Conservation (phyloP, 2,329 filamentous ascomycete genomes). For the Colletotrichum tropicicola region DNA sequence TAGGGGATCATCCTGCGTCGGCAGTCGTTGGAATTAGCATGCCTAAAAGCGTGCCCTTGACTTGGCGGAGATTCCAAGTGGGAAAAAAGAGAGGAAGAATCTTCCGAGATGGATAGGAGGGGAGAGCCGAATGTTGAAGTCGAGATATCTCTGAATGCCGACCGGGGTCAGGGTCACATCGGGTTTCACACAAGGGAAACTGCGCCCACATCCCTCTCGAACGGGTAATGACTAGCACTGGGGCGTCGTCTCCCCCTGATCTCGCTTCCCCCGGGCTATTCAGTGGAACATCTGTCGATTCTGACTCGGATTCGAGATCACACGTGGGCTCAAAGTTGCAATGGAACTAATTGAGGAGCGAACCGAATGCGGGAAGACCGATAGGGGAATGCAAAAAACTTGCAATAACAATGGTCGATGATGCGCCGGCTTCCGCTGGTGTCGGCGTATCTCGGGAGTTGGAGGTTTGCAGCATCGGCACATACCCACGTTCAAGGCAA, state of each 20-base stretch:
- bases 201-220: conserved; percentile 1
- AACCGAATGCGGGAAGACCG: too few relatives aligned
- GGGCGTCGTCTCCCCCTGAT: conserved; percentile 3
- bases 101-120: background rate
- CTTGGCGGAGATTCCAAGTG: background rate
- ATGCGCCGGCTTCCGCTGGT: background rate
- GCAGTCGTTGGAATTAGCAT: background rate
- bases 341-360: too few relatives aligned
- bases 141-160: background rate
- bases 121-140: background rate
- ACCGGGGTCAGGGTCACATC: background rate
- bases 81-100: background rate
- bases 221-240: conserved; percentile 14
- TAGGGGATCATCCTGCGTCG: background rate
- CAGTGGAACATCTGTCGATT: background rate
- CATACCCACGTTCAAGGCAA: background rate
- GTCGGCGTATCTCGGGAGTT: background rate
- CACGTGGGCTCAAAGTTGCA: background rate
- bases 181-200: background rate
- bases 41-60: background rate
- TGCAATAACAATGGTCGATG: too few relatives aligned
- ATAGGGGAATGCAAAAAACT: too few relatives aligned
- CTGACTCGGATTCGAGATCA: conserved; percentile 14
- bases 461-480: background rate
- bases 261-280: conserved; percentile 9